These are phyloP conservation scores for Fusarium citri DNA, from an alignment of 2,329 filamentous ascomycete genomes.

Conservation along the genomic window DNA sequence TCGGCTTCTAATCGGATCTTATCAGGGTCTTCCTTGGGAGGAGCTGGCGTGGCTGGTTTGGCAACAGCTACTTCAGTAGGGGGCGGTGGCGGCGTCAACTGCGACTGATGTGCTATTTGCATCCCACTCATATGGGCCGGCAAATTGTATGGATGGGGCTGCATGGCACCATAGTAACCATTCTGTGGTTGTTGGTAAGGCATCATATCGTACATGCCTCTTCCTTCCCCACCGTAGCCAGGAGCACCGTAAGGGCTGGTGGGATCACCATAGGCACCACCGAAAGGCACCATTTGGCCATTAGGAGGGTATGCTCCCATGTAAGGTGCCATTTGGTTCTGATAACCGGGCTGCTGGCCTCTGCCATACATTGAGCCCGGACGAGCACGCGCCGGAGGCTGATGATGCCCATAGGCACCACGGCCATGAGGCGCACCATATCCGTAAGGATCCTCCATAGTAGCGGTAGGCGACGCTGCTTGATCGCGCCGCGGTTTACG, in stretches of 20 bases:
- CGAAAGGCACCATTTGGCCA: constrained; percentile 63
- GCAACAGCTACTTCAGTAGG: constrained; percentile 51
- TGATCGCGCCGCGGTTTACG: constrained; percentile 41
- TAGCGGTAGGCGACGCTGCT: constrained; percentile 61
- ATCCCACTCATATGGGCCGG: constrained; percentile 55
- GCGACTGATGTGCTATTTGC: constrained; percentile 44
- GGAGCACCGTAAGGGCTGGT: constrained; percentile 57
- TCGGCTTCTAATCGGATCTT: constrained; percentile 72
- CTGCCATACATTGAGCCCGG: constrained; percentile 47
- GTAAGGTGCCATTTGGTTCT: constrained; percentile 61
- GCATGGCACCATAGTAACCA: constrained; percentile 50
- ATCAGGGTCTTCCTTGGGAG: constrained; percentile 63
- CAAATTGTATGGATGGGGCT: constrained; percentile 46
- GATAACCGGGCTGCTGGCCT: constrained; percentile 54
- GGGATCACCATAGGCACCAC: constrained; percentile 36
- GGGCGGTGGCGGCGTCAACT: constrained; percentile 53
- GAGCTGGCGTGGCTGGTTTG: constrained; percentile 57
- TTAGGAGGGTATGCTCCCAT: constrained; percentile 52
- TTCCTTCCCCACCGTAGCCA: constrained; percentile 55
- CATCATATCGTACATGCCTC: constrained; percentile 62
- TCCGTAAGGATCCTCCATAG: constrained; percentile 74
- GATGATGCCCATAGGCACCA: constrained; percentile 43
- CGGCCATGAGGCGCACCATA: constrained; percentile 61
- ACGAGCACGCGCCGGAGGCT: constrained; percentile 20
- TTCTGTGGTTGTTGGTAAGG: constrained; percentile 56